These are phyloP conservation scores for Mycena rosella DNA, from an alignment of 768 basidiomycete genomes.

Conservation along the genomic window DNA sequence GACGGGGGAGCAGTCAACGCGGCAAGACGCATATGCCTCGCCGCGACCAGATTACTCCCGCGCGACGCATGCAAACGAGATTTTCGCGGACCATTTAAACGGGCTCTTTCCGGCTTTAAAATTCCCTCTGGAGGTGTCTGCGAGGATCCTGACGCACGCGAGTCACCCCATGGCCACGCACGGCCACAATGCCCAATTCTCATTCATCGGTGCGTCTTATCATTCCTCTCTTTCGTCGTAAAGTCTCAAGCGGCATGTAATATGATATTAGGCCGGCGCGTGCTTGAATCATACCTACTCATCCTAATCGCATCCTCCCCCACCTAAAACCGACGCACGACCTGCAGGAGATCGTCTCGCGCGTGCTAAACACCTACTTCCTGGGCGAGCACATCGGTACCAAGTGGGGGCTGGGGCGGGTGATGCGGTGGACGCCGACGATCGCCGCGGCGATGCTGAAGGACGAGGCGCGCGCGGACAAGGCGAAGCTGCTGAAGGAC, in stretches of 20 bases:
- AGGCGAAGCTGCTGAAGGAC: constrained; percentile 56
- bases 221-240: not conserved
- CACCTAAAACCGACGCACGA: constrained; percentile 63
- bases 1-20: constrained; percentile 3
- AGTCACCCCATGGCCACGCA: constrained; percentile 76
- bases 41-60: constrained; percentile 11
- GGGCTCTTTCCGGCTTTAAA: constrained; percentile 73
- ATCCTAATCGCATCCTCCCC: constrained; percentile 75
- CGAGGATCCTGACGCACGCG: constrained; percentile 81
- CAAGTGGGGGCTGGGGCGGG: constrained; percentile 79
- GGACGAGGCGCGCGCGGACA: constrained; percentile 42
- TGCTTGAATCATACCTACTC: constrained; percentile 80
- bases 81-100: constrained; percentile 68
- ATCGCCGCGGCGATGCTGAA: constrained; percentile 52
- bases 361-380: constrained; percentile 75
- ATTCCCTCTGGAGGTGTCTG: constrained; percentile 79
- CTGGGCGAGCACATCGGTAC: constrained; percentile 82
- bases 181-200: constrained; percentile 80
- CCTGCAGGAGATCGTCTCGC: constrained; percentile 67
- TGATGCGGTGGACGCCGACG: constrained; percentile 82
- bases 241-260: constrained; percentile 12
- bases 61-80: constrained; percentile 29
- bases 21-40: constrained; percentile 3
- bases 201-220: constrained; percentile 74
- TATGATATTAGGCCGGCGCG: constrained; percentile 74